Conservation (phyloP, 768 basidiomycete genomes). For the Mycena rosella region DNA sequence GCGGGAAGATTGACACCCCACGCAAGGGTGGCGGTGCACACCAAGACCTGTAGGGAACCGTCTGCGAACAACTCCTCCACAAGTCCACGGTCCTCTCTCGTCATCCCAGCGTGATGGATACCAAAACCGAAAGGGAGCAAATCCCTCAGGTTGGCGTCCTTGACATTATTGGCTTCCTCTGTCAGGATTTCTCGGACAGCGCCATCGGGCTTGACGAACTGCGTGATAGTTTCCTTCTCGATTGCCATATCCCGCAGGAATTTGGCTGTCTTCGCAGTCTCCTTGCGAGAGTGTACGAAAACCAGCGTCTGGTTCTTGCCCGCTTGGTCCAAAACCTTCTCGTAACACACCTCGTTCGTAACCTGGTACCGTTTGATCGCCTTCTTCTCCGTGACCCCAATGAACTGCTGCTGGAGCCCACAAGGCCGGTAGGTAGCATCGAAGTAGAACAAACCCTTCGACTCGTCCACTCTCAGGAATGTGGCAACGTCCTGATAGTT, state of each 20-base stretch:
- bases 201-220: slow-evolving; percentile 94
- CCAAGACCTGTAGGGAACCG: slow-evolving; percentile 92
- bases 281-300: slow-evolving; percentile 98
- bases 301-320: slow-evolving; percentile 93
- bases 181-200: slow-evolving; percentile 92
- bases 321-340: slow-evolving; percentile 94
- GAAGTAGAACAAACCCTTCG: slow-evolving; percentile 96
- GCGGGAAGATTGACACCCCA: slow-evolving; percentile 99
- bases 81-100: slow-evolving; percentile 87
- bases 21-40: slow-evolving; percentile 97
- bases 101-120: slow-evolving; percentile 98
- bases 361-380: slow-evolving; percentile 98
- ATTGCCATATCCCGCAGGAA: slow-evolving; percentile 96
- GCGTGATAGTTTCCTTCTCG: slow-evolving; percentile 96
- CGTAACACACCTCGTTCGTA: slow-evolving; percentile 99
- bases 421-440: slow-evolving; percentile 96
- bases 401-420: slow-evolving; percentile 95
- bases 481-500: slow-evolving; percentile 98
- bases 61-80: slow-evolving; percentile 97
- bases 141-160: slow-evolving; percentile 87
- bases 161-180: slow-evolving; percentile 85
- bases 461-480: slow-evolving; percentile 94
- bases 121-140: slow-evolving; percentile 96
- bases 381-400: slow-evolving; percentile 99
- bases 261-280: slow-evolving; percentile 96